phyloP scores from a whole-genome alignment of 225 moss, liverwort and hornwort species.

The Anthoceros angustus region DNA sequence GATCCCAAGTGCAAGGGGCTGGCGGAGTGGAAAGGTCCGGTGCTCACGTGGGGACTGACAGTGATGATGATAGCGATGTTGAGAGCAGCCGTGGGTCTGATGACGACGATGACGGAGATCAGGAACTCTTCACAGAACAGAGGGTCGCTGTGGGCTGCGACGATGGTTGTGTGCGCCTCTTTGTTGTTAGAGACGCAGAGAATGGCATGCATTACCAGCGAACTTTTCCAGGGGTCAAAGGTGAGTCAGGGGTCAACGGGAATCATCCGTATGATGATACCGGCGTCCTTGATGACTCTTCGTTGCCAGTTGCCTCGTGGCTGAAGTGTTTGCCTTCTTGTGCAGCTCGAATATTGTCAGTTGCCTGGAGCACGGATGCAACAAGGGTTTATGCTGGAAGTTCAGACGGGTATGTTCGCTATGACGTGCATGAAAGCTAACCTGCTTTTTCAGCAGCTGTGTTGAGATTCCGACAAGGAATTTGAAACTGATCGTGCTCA shows the following conservation, averaged over 20 bases:
- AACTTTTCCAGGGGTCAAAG: constrained; percentile 78
- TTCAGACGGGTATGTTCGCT: constrained; percentile 59
- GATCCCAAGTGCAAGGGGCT: constrained; percentile 2
- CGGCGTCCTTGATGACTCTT: not conserved
- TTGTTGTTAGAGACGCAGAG: constrained; percentile 39
- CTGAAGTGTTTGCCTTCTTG: constrained; percentile 4
- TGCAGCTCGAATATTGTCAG: constrained; percentile 74
- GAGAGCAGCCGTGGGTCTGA: constrained; percentile 35
- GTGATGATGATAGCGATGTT: constrained; percentile 20
- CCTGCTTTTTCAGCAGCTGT: too few species aligned
- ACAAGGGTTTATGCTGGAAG: constrained; percentile 58
- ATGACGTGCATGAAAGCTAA: too few species aligned
- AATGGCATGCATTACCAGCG: constrained; percentile 57
- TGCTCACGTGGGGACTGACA: constrained; percentile 22
- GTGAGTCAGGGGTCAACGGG: too few species aligned
- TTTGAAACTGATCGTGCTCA: not conserved
- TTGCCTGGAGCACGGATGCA: constrained; percentile 70
- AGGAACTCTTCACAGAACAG: constrained; percentile 29
- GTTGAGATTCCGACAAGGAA: too few species aligned
- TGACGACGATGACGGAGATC: constrained; percentile 25
- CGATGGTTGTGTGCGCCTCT: constrained; percentile 77
- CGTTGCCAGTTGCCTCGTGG: not conserved
- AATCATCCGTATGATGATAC: not conserved
- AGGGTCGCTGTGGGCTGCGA: constrained; percentile 87
- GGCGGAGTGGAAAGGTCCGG: not conserved